These are phyloP conservation scores for Viridothelium virens DNA, from an alignment of 495 filamentous ascomycete genomes.

Conservation along the genomic window DNA sequence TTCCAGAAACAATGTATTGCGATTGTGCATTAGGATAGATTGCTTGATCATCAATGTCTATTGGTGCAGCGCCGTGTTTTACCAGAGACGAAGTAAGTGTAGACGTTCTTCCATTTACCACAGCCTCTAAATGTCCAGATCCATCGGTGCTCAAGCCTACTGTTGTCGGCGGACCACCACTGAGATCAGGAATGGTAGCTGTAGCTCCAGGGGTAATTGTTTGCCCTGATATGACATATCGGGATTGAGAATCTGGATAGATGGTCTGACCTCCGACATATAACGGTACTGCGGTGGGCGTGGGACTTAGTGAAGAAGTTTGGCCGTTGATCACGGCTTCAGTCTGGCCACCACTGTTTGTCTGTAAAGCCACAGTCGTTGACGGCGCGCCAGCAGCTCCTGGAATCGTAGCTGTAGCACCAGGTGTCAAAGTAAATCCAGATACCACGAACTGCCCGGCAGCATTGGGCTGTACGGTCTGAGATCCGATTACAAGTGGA, in stretches of 20 bases:
- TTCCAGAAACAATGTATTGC: constrained; percentile 3
- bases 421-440: constrained; percentile 7
- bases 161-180: neutral
- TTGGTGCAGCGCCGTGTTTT: neutral
- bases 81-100: neutral
- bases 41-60: neutral
- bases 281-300: neutral
- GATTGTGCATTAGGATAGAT: neutral
- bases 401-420: neutral
- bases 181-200: constrained; percentile 3
- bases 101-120: neutral
- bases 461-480: constrained; percentile 14
- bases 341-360: neutral
- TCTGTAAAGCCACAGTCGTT: neutral
- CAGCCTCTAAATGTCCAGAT: neutral
- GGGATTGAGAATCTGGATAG: neutral
- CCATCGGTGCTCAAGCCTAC: neutral
- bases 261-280: neutral
- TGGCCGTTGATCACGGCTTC: neutral
- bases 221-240: constrained; percentile 11
- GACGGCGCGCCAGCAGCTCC: neutral
- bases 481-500: constrained; percentile 16
- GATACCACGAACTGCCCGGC: constrained; percentile 13
- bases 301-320: neutral
- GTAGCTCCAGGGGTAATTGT: constrained; percentile 8